Evolutionary conservation across 257 asterid species (phyloP).

Genomic region (Solanum chaucha): DNA sequence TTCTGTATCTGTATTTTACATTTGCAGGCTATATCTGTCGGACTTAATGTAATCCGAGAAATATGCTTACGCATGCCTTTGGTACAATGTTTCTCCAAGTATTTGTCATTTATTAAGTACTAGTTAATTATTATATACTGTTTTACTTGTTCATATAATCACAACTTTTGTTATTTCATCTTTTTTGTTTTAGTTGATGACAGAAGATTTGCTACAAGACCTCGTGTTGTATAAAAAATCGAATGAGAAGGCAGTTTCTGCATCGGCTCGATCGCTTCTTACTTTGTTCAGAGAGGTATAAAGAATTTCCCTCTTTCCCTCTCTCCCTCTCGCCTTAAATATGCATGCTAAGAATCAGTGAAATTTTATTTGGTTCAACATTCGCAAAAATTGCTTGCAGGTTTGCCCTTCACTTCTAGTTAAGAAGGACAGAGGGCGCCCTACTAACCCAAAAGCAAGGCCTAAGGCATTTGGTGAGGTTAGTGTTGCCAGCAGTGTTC

Average conservation of each 20-base stretch:
- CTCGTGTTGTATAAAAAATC: conserved; percentile 79
- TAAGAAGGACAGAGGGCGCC: conserved; percentile 94
- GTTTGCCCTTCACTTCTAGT: conserved; percentile 77
- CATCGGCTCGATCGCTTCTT: conserved; percentile 85
- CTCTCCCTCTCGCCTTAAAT: not conserved
- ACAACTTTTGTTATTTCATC: not conserved
- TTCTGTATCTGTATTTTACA: conserved; percentile 31
- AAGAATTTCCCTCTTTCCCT: not conserved
- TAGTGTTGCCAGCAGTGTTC: conserved; percentile 49
- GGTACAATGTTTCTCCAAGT: conserved; percentile 28
- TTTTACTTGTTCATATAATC: not conserved
- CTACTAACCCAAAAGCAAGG: conserved; percentile 52
- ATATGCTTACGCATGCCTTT: conserved; percentile 91
- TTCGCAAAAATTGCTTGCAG: conserved; percentile 30
- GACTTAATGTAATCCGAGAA: conserved; percentile 80
- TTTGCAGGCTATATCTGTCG: conserved; percentile 81
- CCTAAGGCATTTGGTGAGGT: conserved; percentile 93
- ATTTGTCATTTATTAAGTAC: not conserved
- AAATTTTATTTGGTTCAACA: not conserved
- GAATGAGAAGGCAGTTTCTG: conserved; percentile 80
- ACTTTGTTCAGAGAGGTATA: conserved; percentile 78
- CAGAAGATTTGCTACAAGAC: conserved; percentile 97
- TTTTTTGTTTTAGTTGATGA: conserved; percentile 61
- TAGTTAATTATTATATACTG: not conserved
- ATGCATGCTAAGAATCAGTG: not conserved